Evolutionary conservation across 164 flowering plant species (phyloP), one percentile per base, ranked within the genome.

Genomic region (Stephania cephalantha): DNA sequence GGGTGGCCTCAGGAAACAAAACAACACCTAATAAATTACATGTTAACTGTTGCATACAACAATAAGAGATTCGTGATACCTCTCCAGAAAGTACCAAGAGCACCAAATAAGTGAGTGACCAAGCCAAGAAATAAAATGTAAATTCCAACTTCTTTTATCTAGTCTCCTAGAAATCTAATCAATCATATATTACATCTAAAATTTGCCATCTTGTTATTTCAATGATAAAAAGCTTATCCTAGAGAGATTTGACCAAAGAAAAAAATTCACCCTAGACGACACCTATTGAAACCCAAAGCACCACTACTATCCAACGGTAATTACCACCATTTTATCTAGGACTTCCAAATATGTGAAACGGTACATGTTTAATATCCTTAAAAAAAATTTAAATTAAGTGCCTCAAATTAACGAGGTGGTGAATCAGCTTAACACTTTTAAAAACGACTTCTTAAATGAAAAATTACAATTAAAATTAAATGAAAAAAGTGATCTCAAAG

Each of bases 1-100:
- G 96, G 25, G 88, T 91, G 48, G 97, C 95, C 82, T 83, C 95
- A 5, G 99, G 99, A 69, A 95, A 93, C 70, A 95, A 75, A 73
- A 95, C 98, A 76, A 88, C 93, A 45, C 99, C 99, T 95, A 35
- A 68, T 9, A 66, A 74, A 44, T 44, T 74, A 63, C 17, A 55
- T 45, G 35, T 46, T 35, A 35, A 35, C 42, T 35, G 42, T 35
- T 35, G 2, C 3, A 35, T 35, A 35, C 42, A 35, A 35, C 42
- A 2, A 35, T 35, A 35, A 35, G 42, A 35, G 42, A 35, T 35
- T 35, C 42, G 4, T 35, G 42, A 35, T 35, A 35, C 42, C 42
- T 35, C 42, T 35, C 42, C 42, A 35, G 3, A 35, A 35, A 35
- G 42, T 35, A 35, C 42, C 42, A 35, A 35, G 42, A 35, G 42